Evolutionary conservation across 192 early-diverging fungal genomes (phyloP).

Genomic region (Pilobolus umbonatus): DNA sequence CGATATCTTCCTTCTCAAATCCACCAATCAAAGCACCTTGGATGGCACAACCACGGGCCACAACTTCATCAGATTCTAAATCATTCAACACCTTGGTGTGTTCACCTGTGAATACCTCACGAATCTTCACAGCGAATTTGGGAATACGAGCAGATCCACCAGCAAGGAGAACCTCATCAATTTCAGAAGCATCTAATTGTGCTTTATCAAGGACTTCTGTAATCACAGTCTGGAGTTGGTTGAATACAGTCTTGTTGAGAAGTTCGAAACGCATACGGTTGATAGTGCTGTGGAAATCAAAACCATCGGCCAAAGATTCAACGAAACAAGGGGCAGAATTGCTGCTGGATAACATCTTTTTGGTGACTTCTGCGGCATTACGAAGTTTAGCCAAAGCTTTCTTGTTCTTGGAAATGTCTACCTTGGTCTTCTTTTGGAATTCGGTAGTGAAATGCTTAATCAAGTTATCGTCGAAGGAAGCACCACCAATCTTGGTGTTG

Average conservation of each 20-base stretch:
- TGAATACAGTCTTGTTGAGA: conserved; percentile 72
- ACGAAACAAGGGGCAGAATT: conserved; percentile 86
- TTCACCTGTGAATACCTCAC: conserved; percentile 64
- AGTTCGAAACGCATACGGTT: conserved; percentile 90
- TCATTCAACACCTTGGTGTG: conserved; percentile 66
- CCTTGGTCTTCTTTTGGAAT: conserved; percentile 83
- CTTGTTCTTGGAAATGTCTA: conserved; percentile 72
- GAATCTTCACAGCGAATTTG: conserved; percentile 72
- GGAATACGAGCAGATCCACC: conserved; percentile 89
- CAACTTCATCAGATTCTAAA: conserved; percentile 91
- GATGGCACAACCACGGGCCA: conserved; percentile 83
- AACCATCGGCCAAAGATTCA: conserved; percentile 86
- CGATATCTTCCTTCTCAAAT: conserved; percentile 56
- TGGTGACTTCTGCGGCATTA: conserved; percentile 85
- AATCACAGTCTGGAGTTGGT: conserved; percentile 62
- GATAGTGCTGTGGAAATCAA: conserved; percentile 83
- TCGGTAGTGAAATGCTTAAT: conserved; percentile 76
- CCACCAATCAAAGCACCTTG: conserved; percentile 77
- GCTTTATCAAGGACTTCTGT: conserved; percentile 59
- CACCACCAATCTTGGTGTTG: conserved; percentile 76
- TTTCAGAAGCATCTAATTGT: conserved; percentile 59
- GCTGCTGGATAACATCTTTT: conserved; percentile 79
- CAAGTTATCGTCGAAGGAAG: conserved; percentile 80
- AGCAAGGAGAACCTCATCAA: conserved; percentile 86
- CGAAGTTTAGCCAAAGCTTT: conserved; percentile 79